These are phyloP conservation scores for Scleroderma citrinum DNA, from an alignment of 768 basidiomycete genomes.

Conservation along the genomic window DNA sequence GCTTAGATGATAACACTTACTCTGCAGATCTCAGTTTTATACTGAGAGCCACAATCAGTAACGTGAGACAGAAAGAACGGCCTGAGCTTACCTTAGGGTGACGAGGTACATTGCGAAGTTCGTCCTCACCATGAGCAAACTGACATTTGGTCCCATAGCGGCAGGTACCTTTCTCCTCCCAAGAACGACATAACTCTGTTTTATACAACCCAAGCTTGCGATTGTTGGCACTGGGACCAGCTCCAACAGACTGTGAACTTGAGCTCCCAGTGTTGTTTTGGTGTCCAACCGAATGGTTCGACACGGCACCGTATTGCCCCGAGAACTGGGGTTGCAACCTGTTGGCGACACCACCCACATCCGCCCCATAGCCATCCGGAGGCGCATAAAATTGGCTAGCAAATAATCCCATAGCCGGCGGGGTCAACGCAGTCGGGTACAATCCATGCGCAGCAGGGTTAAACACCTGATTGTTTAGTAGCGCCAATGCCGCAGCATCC, in stretches of 20 bases:
- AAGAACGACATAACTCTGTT: conserved; percentile 84
- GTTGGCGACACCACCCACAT: conserved; percentile 54
- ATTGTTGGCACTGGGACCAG: conserved; percentile 85
- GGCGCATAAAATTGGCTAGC: conserved; percentile 59
- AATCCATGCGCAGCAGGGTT: conserved; percentile 40
- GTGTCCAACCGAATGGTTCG: conserved; percentile 39
- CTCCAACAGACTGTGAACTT: conserved; percentile 31
- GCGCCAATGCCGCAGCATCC: conserved; percentile 60
- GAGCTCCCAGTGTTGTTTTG: conserved; percentile 34
- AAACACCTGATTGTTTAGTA: conserved; percentile 56
- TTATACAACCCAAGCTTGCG: conserved; percentile 88
- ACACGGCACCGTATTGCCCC: conserved; percentile 48
- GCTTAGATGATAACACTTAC: conserved; percentile 35
- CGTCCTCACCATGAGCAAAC: conserved; percentile 89
- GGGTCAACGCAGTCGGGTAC: conserved; percentile 42
- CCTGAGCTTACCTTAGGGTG: conserved; percentile 69
- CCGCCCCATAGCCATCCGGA: conserved; percentile 51
- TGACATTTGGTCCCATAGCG: conserved; percentile 87
- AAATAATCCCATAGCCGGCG: conserved; percentile 54
- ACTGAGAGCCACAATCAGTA: conserved; percentile 39
- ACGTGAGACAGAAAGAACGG: not conserved
- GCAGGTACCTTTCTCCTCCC: conserved; percentile 88
- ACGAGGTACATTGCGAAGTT: conserved; percentile 74
- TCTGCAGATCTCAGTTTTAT: conserved; percentile 92
- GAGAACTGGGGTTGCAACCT: conserved; percentile 52